Percentiles rank a stretch among this genome's conserved stretches.
These are phyloP conservation scores for Dothistroma pini DNA, from an alignment of 2,329 filamentous ascomycete genomes.

Conservation along the genomic window DNA sequence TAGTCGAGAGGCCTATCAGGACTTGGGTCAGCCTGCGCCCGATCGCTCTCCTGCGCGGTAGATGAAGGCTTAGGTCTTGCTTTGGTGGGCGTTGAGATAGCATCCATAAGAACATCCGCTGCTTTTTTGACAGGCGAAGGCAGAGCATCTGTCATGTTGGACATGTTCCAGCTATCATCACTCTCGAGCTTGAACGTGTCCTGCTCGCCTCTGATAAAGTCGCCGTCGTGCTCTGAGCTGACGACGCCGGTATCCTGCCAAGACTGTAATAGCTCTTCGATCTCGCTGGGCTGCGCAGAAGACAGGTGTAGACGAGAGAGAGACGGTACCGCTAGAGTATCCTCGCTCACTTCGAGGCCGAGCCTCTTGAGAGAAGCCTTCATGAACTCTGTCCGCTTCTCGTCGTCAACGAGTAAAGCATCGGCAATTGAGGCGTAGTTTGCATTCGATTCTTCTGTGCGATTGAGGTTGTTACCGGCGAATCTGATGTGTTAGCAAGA, in stretches of 20 bases:
- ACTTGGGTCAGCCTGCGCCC: conserved; percentile 30
- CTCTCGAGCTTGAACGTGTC: conserved; percentile 75
- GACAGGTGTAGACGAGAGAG: conserved; percentile 82
- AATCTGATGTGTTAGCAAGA: conserved; percentile 57
- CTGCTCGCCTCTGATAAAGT: conserved; percentile 73
- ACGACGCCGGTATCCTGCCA: conserved; percentile 64
- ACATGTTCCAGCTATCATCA: conserved; percentile 38
- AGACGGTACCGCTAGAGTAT: conserved; percentile 67
- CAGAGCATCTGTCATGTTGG: conserved; percentile 29
- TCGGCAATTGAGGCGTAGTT: conserved; percentile 69
- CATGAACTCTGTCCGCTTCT: conserved; percentile 67
- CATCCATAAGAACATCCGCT: conserved; percentile 6
- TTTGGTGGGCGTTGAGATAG: conserved; percentile 6
- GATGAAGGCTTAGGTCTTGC: conserved; percentile 19
- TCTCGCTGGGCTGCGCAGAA: conserved; percentile 59
- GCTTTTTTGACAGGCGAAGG: conserved; percentile 20
- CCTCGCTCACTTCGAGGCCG: conserved; percentile 71
- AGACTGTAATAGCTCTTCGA: conserved; percentile 63
- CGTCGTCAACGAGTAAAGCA: conserved; percentile 65
- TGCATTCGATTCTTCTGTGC: conserved; percentile 57
- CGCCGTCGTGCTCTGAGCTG: conserved; percentile 51
- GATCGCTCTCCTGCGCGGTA: conserved; percentile 15
- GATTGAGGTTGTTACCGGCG: conserved; percentile 70
- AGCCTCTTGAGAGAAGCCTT: conserved; percentile 76
- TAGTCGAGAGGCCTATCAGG: conserved; percentile 68